Conservation (phyloP, 176 grass and related monocot species). For the Lolium perenne region DNA sequence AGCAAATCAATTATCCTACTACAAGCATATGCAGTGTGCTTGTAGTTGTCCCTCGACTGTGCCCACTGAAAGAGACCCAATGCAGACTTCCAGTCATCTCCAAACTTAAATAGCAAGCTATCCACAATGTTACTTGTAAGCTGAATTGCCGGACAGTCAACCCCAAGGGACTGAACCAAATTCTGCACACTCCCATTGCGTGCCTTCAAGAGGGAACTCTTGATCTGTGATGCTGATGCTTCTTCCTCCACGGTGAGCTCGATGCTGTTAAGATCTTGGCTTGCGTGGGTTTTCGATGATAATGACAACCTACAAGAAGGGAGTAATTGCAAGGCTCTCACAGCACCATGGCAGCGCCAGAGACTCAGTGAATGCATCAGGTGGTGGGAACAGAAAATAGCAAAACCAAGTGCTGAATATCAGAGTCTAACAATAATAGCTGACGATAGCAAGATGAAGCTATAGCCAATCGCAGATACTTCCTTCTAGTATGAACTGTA, state of each 20-base stretch:
- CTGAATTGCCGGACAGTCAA: constrained; percentile 51
- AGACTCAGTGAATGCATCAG: constrained; percentile 34
- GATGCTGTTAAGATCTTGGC: constrained; percentile 13
- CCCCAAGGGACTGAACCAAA: constrained; percentile 55
- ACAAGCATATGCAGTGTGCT: constrained; percentile 63
- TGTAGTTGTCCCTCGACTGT: constrained; percentile 58
- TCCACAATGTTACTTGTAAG: constrained; percentile 64
- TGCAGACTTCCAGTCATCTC: constrained; percentile 87
- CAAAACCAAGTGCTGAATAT: neutral
- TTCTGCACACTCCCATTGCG: constrained; percentile 58
- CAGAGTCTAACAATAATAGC: neutral
- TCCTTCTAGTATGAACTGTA: constrained; percentile 3
- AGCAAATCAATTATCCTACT: constrained; percentile 82
- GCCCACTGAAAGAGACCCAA: constrained; percentile 83
- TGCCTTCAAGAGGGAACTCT: constrained; percentile 52
- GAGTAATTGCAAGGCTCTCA: constrained; percentile 15
- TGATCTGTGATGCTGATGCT: constrained; percentile 48
- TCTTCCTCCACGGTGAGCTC: constrained; percentile 47
- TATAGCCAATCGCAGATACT: neutral
- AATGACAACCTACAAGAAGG: constrained; percentile 3
- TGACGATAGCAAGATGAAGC: neutral
- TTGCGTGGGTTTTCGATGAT: neutral
- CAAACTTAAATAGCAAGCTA: constrained; percentile 65
- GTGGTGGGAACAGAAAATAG: neutral
- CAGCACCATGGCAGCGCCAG: constrained; percentile 6